phyloP scores from a whole-genome alignment of 306 rosid genomes.

The Ceratonia siliqua region DNA sequence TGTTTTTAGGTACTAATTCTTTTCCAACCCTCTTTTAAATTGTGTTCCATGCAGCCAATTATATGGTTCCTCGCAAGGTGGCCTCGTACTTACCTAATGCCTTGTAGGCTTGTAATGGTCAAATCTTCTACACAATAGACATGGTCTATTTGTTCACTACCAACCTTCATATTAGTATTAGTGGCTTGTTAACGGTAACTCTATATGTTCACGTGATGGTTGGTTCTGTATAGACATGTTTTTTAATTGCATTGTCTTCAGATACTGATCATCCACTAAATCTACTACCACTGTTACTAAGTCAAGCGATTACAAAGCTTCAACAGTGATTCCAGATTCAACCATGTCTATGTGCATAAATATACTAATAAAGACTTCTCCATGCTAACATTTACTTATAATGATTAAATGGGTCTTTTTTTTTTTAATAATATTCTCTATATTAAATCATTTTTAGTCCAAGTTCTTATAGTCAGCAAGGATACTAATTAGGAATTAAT shows the following conservation, averaged over 20 bases:
- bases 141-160: background rate
- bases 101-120: conserved; percentile 67
- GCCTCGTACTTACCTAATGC: conserved; percentile 83
- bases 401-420: background rate
- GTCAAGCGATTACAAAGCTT: conserved; percentile 20
- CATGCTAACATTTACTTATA: background rate
- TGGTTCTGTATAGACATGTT: no score
- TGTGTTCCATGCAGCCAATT: conserved; percentile 69
- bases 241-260: no score
- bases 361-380: background rate
- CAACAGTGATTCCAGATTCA: conserved; percentile 2
- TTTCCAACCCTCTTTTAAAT: conserved; percentile 27
- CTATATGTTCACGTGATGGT: no score
- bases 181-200: no score
- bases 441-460: conserved; percentile 29
- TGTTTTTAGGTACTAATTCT: conserved; percentile 16
- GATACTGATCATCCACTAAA: conserved; percentile 26
- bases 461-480: conserved; percentile 30
- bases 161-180: no score
- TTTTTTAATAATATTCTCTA: background rate
- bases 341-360: no score
- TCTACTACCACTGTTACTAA: conserved; percentile 28
- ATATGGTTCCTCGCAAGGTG: conserved; percentile 98
- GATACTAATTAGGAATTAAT: conserved; percentile 26
- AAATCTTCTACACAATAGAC: background rate